phyloP scores from a whole-genome alignment of 1,284 basidiomycete species.

The Phellinidium pouzarii region DNA sequence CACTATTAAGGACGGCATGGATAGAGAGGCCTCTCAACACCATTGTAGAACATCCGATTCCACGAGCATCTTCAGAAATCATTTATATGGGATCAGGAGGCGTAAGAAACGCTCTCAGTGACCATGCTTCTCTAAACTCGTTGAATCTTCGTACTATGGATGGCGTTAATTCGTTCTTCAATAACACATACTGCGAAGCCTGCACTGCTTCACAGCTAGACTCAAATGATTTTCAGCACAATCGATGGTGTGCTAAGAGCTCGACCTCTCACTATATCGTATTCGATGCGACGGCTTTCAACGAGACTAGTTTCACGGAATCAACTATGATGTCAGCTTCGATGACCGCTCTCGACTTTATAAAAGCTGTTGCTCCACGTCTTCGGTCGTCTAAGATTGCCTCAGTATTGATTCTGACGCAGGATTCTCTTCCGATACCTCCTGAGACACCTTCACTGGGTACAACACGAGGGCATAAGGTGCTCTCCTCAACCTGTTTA shows the following conservation, averaged over 20 bases:
- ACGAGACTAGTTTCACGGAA: not conserved
- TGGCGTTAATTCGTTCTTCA: constrained; percentile 3
- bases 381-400: not conserved
- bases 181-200: not conserved
- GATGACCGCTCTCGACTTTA: not conserved
- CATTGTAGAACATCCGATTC: too few species aligned
- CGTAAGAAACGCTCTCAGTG: not conserved
- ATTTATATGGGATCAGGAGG: constrained; percentile 3
- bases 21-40: not conserved
- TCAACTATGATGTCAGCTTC: not conserved
- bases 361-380: constrained; percentile 3
- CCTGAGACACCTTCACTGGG: not conserved
- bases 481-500: not conserved
- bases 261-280: constrained; percentile 3
- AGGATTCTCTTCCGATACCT: constrained; percentile 1
- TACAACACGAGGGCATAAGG: too few species aligned
- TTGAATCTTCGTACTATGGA: not conserved
- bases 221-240: not conserved
- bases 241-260: not conserved
- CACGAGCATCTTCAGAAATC: not conserved
- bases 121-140: not conserved
- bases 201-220: not conserved
- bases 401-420: constrained; percentile 4
- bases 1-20: constrained; percentile 5
- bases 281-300: constrained; percentile 1